Conservation (phyloP, 441 rosid genomes). For the Gossypium aridum region DNA sequence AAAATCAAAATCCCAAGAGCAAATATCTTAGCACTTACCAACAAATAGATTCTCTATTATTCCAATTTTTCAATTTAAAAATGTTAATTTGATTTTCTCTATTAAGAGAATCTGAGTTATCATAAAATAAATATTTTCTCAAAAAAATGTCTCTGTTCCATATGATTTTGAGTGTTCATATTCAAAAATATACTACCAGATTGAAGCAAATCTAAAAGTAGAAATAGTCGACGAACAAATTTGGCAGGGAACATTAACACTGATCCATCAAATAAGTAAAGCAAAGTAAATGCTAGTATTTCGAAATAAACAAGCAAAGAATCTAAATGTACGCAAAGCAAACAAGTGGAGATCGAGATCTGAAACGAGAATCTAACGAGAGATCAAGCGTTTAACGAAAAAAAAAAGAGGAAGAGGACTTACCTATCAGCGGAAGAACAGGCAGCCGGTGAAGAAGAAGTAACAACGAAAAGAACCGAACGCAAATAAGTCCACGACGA, state of each 20-base stretch:
- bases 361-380: not conserved
- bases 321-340: not conserved
- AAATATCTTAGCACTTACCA: not conserved
- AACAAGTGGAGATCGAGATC: not conserved
- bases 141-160: not conserved
- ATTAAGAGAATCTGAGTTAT: not conserved
- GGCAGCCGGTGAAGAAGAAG: slow-evolving; percentile 3
- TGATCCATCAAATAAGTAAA: not conserved
- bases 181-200: not conserved
- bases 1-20: not conserved
- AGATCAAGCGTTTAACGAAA: no score
- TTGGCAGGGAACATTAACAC: not conserved
- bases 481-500: slow-evolving; percentile 91
- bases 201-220: not conserved
- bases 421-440: slow-evolving; percentile 7
- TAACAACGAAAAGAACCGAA: slow-evolving; percentile 65
- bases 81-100: no score
- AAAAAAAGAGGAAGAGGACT: slow-evolving; percentile 29
- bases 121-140: not conserved
- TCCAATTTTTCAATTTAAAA: no score
- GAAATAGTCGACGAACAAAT: not conserved
- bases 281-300: not conserved
- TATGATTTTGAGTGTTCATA: not conserved
- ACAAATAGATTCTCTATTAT: not conserved
- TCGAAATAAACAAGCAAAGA: not conserved